Evolutionary conservation across 345 rosid genomes (phyloP).

Genomic region (Passiflora organensis): DNA sequence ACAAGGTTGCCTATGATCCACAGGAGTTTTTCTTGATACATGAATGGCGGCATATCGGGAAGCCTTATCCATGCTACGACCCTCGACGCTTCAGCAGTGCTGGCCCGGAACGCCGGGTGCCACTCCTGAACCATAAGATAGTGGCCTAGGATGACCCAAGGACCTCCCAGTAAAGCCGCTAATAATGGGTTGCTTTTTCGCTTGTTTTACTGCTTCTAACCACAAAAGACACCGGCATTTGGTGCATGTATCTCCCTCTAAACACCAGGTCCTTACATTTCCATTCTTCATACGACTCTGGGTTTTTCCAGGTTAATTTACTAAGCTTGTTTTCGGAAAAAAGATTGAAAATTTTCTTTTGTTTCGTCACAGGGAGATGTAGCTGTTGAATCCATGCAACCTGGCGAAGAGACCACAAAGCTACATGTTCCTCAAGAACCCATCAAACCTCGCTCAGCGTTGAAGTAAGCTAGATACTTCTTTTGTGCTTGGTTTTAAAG

Average conservation of each 20-base stretch:
- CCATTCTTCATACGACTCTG: conserved; percentile 5
- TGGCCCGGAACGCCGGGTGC: no score
- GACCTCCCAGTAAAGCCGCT: no score
- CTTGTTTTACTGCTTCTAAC: conserved; percentile 17
- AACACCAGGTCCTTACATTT: conserved; percentile 12
- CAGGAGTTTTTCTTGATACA: no score
- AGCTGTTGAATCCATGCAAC: conserved; percentile 1
- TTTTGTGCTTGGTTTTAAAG: neutral
- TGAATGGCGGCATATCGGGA: no score
- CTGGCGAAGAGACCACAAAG: neutral
- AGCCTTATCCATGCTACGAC: no score
- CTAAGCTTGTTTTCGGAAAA: no score
- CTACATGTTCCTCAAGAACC: conserved; percentile 10
- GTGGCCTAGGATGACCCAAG: no score
- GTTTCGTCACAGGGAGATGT: conserved; percentile 9
- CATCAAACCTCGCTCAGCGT: neutral
- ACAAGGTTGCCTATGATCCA: no score
- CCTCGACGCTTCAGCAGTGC: no score
- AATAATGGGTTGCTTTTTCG: conserved; percentile 21
- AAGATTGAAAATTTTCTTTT: neutral
- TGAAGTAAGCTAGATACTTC: conserved; percentile 11
- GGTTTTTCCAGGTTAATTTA: neutral
- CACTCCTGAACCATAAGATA: no score
- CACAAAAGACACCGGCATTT: conserved; percentile 5
- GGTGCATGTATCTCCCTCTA: conserved; percentile 10